Conservation (phyloP, 495 filamentous ascomycete genomes). For the Hyaloscypha finlandica region DNA sequence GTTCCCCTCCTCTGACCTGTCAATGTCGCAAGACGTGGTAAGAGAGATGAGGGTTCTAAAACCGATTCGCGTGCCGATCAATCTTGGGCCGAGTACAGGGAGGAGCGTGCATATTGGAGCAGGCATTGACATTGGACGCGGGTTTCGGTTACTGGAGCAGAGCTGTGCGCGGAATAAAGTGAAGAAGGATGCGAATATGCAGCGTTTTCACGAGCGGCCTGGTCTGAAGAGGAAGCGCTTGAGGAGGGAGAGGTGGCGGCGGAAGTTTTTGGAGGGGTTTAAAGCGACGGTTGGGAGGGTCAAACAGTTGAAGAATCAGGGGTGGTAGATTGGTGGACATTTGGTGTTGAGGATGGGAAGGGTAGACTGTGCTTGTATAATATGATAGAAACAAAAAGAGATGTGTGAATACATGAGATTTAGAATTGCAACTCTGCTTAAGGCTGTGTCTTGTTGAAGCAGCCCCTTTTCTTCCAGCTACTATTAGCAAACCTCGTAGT, state of each 20-base stretch:
- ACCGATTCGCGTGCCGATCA: slow-evolving; percentile 35
- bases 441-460: neutral
- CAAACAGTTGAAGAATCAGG: slow-evolving; percentile 66
- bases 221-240: slow-evolving; percentile 76
- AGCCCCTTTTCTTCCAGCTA: neutral
- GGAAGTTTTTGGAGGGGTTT: slow-evolving; percentile 67
- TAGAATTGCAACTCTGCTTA: neutral
- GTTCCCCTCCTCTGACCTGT: neutral
- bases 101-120: slow-evolving; percentile 55
- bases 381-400: slow-evolving; percentile 9
- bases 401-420: neutral
- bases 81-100: slow-evolving; percentile 56
- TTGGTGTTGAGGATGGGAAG: neutral
- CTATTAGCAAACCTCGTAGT: no score
- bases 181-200: slow-evolving; percentile 45
- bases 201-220: slow-evolving; percentile 70
- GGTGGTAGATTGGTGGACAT: slow-evolving; percentile 56
- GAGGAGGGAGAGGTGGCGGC: slow-evolving; percentile 64
- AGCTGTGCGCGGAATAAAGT: slow-evolving; percentile 56
- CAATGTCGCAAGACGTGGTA: neutral
- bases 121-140: slow-evolving; percentile 53
- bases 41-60: neutral
- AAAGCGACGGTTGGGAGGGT: slow-evolving; percentile 58
- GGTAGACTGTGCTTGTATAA: neutral
- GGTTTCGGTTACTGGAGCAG: slow-evolving; percentile 52